phyloP scores from a whole-genome alignment of 495 filamentous ascomycete genomes.

The Aspergillus baeticus region DNA sequence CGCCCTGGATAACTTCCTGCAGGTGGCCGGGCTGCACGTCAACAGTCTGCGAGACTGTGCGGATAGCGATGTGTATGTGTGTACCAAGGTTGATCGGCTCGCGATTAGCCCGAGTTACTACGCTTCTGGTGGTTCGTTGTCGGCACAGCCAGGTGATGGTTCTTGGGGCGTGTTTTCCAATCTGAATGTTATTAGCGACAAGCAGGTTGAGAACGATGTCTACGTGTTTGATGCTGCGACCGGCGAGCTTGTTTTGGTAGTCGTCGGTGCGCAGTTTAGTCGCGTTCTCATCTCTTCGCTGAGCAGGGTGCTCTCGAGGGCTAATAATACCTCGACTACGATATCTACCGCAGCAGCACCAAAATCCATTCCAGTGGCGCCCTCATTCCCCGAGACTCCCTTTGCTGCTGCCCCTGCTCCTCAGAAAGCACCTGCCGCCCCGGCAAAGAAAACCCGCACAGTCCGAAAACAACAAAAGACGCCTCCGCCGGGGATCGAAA shows the following conservation, averaged over 20 bases:
- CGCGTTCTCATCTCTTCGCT: conserved; percentile 25
- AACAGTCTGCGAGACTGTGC: no score
- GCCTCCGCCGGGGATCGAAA: neutral
- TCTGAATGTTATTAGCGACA: neutral
- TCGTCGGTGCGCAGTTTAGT: conserved; percentile 31
- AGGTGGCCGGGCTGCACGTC: no score
- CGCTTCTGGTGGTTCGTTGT: no score
- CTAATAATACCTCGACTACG: conserved; percentile 6
- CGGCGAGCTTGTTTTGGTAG: conserved; percentile 20
- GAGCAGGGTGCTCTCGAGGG: conserved; percentile 17
- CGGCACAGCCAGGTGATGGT: neutral
- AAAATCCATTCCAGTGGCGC: neutral
- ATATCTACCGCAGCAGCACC: neutral
- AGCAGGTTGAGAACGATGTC: conserved; percentile 29
- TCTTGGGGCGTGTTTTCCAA: neutral
- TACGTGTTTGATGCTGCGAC: conserved; percentile 28
- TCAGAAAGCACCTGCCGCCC: no score
- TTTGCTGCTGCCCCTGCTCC: no score
- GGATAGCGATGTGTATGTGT: no score
- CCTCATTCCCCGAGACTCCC: no score
- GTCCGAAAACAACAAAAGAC: no score
- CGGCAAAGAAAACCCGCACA: no score
- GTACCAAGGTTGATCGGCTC: no score
- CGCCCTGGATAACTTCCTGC: no score
- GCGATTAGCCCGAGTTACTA: no score